A percentile compares a stretch with the other conserved stretches of the same genome.
These are phyloP conservation scores for Ogataea hybrid DNA, from an alignment of 1,139 yeast species.

Conservation along the genomic window DNA sequence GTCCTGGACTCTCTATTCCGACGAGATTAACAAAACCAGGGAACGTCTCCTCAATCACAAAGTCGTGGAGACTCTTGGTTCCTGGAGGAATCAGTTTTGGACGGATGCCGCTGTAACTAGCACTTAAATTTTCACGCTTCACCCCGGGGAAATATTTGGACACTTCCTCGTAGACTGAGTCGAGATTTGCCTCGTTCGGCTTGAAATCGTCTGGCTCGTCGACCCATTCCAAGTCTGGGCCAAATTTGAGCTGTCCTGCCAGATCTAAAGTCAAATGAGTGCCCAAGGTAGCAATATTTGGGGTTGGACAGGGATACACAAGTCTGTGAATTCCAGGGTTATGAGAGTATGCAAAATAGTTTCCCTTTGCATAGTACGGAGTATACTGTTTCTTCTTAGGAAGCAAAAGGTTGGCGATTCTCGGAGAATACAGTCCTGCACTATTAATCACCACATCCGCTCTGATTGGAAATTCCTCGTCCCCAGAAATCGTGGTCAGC, in stretches of 20 bases:
- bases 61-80: constrained; percentile 59
- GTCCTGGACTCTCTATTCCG: constrained; percentile 90
- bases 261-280: constrained; percentile 83
- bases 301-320: constrained; percentile 70
- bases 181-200: constrained; percentile 47
- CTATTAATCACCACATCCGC: constrained; percentile 65
- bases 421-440: constrained; percentile 77
- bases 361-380: constrained; percentile 79
- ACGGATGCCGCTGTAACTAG: constrained; percentile 79
- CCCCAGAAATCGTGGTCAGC: constrained; percentile 34
- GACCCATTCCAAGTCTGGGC: constrained; percentile 89
- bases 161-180: constrained; percentile 59
- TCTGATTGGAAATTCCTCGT: constrained; percentile 44
- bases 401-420: constrained; percentile 62
- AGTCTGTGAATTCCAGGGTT: constrained; percentile 43
- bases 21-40: constrained; percentile 79
- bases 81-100: constrained; percentile 64
- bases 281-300: constrained; percentile 74
- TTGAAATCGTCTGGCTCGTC: constrained; percentile 47
- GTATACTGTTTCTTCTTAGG: constrained; percentile 59
- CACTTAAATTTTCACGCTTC: constrained; percentile 48
- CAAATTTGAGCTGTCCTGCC: constrained; percentile 78
- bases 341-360: constrained; percentile 60
- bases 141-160: constrained; percentile 61
- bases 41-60: constrained; percentile 64